Evolutionary conservation across 2,329 filamentous ascomycete species (phyloP).

Genomic region (Cadophora gregata): DNA sequence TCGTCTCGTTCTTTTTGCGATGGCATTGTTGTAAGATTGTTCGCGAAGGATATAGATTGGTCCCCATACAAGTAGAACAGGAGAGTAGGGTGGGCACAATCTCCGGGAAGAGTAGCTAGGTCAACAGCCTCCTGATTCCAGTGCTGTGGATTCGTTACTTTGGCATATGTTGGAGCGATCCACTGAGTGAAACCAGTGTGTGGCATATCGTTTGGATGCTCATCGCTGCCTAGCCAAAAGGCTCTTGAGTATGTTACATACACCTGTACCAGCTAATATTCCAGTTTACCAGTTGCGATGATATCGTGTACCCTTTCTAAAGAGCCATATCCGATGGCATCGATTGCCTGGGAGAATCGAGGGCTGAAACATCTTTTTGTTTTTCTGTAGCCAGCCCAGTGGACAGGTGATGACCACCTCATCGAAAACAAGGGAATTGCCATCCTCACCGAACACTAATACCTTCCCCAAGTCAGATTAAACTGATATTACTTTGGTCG

Average conservation of each 20-base stretch:
- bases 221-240: slow-evolving; percentile 57
- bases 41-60: slow-evolving; percentile 46
- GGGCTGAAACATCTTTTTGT: slow-evolving; percentile 51
- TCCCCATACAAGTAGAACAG: slow-evolving; percentile 67
- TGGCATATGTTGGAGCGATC: slow-evolving; percentile 61
- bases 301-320: slow-evolving; percentile 55
- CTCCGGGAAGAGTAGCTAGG: slow-evolving; percentile 57
- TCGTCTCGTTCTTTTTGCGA: slow-evolving; percentile 39
- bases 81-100: slow-evolving; percentile 65
- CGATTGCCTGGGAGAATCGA: slow-evolving; percentile 52
- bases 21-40: slow-evolving; percentile 28
- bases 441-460: slow-evolving; percentile 31
- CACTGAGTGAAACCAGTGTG: slow-evolving; percentile 63
- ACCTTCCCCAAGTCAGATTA: slow-evolving; percentile 22
- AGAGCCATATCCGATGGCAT: slow-evolving; percentile 53
- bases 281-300: neutral
- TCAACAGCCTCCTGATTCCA: slow-evolving; percentile 70
- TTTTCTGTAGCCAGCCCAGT: slow-evolving; percentile 55
- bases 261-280: slow-evolving; percentile 32
- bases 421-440: slow-evolving; percentile 42
- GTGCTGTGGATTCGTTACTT: slow-evolving; percentile 52
- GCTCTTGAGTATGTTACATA: slow-evolving; percentile 63
- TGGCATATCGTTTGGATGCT: slow-evolving; percentile 24
- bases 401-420: slow-evolving; percentile 58
- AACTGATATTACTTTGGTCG: slow-evolving; percentile 36